These are phyloP conservation scores for Vachellia pachyceras DNA, from an alignment of 306 rosid species.

Conservation along the genomic window DNA sequence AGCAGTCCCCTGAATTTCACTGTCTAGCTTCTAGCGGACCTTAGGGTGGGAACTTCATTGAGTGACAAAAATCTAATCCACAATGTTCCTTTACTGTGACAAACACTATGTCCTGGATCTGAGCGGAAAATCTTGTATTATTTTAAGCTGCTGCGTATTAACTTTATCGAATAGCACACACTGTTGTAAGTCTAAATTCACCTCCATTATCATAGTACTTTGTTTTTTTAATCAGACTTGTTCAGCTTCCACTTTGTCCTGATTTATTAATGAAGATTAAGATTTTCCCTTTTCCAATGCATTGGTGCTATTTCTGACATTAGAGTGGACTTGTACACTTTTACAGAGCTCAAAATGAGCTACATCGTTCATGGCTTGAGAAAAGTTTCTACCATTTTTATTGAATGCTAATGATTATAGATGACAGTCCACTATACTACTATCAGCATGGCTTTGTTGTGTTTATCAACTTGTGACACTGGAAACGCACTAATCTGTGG, in stretches of 20 bases:
- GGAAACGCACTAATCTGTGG: neutral
- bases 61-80: neutral
- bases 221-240: neutral
- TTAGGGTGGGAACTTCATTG: neutral
- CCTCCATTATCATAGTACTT: conserved; percentile 3
- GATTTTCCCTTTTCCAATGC: conserved; percentile 12
- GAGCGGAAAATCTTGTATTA: conserved; percentile 8
- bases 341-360: neutral
- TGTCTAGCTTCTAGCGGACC: neutral
- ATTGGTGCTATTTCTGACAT: conserved; percentile 14
- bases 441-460: neutral
- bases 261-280: neutral
- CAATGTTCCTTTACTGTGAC: conserved; percentile 3
- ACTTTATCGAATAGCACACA: neutral
- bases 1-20: neutral
- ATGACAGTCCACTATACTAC: neutral
- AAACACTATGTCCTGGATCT: conserved; percentile 21
- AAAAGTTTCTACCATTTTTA: neutral
- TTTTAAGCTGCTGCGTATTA: neutral
- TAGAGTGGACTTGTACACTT: neutral
- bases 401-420: neutral
- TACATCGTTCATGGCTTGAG: neutral
- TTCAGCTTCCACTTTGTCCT: conserved; percentile 17
- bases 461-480: neutral
- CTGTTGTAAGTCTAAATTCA: conserved; percentile 1